Base-by-base conservation (phyloP, 805 yeast species). In the Candida odintsovae region DNA sequence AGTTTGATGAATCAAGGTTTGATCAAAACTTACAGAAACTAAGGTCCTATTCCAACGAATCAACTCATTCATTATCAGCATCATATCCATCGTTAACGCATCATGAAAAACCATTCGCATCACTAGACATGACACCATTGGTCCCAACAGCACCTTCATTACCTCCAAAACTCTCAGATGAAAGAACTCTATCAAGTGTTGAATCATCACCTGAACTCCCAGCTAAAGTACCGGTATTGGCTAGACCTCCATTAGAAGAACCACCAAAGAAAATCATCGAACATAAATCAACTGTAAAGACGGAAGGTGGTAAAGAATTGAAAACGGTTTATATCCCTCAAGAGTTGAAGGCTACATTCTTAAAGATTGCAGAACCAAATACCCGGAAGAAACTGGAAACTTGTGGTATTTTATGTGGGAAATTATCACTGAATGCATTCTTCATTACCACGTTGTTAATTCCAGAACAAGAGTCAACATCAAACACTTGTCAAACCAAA, bases 401-500 rank as follows among this genome's bases (percentile, higher is more conserved):
- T 0, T 82, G 86, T 57, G 88, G 87, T 12, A 77, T 82, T 19
- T 67, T 82, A 26, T 78, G 86, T 58, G 88, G 87, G 0, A 76
- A 71, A 52, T 65, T 82, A n/a, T 71, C 71, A 40, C 64, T 80
- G 37, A 78, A 79, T 61, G 85, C 86, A 4, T 80, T 80, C 57
- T 78, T 80, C 60, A 70, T 82, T 46, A 82, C 84, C 1, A 76
- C 80, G 49, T 65, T 82, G 16, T 70, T 82, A 12, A 76, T 82
- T 12, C 88, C 88, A 1, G 75, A 76, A 45, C 88, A 82, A 58
- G 78, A 72, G 33, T 75, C 82, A 8, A 82, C 87, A 1, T 58
- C 76, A 9, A 80, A 81, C 58, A 79, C 86, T 7, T 82, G 87
- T 61, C 67, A 70, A 41, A 82, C 86, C 13, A 72, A 71, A 22